Evolutionary conservation across 306 rosid genomes (phyloP).

Genomic region (Vachellia pachyceras): DNA sequence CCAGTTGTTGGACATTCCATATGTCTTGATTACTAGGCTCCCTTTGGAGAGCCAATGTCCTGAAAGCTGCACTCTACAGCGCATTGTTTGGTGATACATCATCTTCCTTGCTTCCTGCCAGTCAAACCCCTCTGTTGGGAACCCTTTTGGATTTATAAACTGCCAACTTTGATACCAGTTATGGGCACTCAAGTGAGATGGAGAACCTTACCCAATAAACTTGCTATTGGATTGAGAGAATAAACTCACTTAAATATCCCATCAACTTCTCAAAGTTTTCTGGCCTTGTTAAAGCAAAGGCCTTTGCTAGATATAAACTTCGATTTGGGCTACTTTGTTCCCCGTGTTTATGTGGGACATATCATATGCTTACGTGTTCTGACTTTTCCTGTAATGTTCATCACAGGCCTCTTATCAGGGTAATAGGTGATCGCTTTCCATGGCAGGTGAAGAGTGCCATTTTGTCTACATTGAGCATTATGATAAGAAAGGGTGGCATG

Average conservation of each 20-base stretch:
- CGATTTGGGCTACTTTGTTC: not conserved
- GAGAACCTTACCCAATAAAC: not conserved
- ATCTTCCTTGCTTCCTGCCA: not conserved
- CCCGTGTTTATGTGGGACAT: not conserved
- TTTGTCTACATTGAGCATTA: conserved; percentile 80
- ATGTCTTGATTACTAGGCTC: not conserved
- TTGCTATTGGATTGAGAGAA: not conserved
- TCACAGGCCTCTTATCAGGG: conserved; percentile 94
- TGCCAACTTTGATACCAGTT: not conserved
- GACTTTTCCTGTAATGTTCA: conserved; percentile 31
- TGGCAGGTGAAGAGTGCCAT: conserved; percentile 99
- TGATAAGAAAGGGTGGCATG: conserved; percentile 88
- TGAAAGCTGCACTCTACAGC: not conserved
- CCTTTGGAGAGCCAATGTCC: not conserved
- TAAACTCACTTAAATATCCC: not conserved
- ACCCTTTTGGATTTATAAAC: not conserved
- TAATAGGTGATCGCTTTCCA: conserved; percentile 96
- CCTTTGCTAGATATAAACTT: not conserved
- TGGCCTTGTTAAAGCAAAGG: not conserved
- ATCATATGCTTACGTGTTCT: conserved; percentile 37
- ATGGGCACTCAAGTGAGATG: not conserved
- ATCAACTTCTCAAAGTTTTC: too few species aligned
- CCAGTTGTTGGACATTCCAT: not conserved
- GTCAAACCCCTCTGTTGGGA: not conserved
- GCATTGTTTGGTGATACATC: not conserved